Evolutionary conservation across 805 yeast species (phyloP).

Genomic region (Cephaloascus fragrans): DNA sequence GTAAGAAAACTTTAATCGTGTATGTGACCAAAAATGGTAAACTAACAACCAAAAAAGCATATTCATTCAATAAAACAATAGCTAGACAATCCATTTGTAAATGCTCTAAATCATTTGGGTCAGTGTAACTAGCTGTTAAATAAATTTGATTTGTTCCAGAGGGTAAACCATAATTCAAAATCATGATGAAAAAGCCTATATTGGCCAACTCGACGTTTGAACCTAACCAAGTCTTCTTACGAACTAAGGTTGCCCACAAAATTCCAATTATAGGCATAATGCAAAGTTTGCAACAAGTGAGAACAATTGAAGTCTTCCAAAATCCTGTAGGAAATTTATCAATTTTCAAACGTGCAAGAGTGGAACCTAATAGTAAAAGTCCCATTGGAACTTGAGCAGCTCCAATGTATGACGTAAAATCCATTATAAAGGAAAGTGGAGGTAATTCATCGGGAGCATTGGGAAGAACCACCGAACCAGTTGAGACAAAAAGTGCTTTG

Average conservation of each 20-base stretch:
- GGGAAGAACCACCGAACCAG: constrained; percentile 15
- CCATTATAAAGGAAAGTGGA: constrained; percentile 44
- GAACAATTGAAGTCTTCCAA: constrained; percentile 43
- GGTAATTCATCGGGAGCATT: constrained; percentile 41
- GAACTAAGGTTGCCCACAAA: constrained; percentile 33
- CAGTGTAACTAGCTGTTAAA: constrained; percentile 46
- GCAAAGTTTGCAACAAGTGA: constrained; percentile 30
- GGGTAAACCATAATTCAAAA: constrained; percentile 42
- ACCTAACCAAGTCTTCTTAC: constrained; percentile 37
- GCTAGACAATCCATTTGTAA: constrained; percentile 50
- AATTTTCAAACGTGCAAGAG: constrained; percentile 40
- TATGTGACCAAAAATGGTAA: constrained; percentile 45
- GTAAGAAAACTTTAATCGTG: constrained; percentile 28
- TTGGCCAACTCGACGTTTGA: constrained; percentile 17
- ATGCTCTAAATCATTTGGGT: constrained; percentile 36
- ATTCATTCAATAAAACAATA: constrained; percentile 38
- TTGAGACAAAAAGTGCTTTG: constrained; percentile 31
- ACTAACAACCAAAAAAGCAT: constrained; percentile 31
- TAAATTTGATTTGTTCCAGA: constrained; percentile 53
- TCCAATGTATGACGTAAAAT: constrained; percentile 38
- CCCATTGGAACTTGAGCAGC: constrained; percentile 51
- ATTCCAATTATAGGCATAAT: constrained; percentile 46
- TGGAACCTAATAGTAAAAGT: constrained; percentile 40
- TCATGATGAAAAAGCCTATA: constrained; percentile 32
- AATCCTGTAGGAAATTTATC: constrained; percentile 38